Percentiles rank a stretch among this genome's conserved stretches.
Conservation (phyloP, 768 basidiomycete species). For the Hortiboletus campestris region DNA sequence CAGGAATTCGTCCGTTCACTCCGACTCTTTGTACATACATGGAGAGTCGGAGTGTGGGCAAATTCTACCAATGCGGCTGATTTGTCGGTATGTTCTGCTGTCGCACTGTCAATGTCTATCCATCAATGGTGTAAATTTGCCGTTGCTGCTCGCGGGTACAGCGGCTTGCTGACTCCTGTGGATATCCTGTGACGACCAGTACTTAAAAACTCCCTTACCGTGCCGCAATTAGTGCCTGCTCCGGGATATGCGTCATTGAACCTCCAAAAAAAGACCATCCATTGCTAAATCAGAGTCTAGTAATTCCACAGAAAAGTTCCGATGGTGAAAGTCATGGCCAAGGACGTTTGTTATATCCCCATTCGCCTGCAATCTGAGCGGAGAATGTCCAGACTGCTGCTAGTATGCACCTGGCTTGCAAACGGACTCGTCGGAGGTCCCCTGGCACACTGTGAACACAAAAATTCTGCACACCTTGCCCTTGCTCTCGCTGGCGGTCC, state of each 20-base stretch:
- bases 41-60: conserved; percentile 7
- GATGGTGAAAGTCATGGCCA: not conserved
- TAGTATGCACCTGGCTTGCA: not conserved
- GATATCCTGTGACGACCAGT: not conserved
- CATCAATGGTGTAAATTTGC: conserved; percentile 23
- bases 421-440: not conserved
- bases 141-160: conserved; percentile 3
- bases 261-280: no score
- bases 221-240: no score
- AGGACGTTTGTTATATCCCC: not conserved
- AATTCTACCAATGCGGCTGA: no score
- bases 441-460: no score
- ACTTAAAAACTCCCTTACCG: not conserved
- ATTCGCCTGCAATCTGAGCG: not conserved
- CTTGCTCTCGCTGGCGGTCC: no score
- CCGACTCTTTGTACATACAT: conserved; percentile 5
- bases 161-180: conserved; percentile 8
- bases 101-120: not conserved
- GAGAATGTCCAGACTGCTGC: no score
- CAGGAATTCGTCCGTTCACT: no score
- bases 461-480: no score
- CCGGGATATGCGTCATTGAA: no score
- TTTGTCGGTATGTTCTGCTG: no score
- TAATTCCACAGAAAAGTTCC: not conserved
- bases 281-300: no score